Evolutionary conservation across 2,329 filamentous ascomycete species (phyloP), one percentile per base, ranked within the genome.

Genomic region (Fusarium udum): DNA sequence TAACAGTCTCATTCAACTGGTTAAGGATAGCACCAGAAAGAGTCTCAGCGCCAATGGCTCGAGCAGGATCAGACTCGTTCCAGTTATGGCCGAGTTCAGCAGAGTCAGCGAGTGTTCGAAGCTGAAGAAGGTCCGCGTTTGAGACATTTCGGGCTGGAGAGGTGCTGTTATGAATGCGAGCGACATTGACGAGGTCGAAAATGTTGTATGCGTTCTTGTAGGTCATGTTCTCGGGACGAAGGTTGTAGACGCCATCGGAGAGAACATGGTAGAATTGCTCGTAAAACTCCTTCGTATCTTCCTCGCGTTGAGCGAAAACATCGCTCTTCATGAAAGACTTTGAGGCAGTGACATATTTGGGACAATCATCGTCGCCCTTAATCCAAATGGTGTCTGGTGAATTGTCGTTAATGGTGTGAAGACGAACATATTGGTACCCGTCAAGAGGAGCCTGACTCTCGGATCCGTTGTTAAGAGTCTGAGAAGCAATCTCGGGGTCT

Each of bases 361-460:
- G 80, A 48, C 80, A 82, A n/a, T 69, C 71, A 4, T 81, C 80
- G 15, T 82, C 80, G 13, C 80, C 80, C 70, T 82, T 82, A 74
- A 82, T 81, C 80, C 81, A 82, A 53, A 82, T 80, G 16, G 78
- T 80, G 51, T 81, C 79, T 13, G 79, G 80, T 14, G 80, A 80
- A 40, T 81, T 77, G 31, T 77, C 74, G 59, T 75, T 78, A 53
- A 79, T 68, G 45, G 78, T 77, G 18, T 80, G 77, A 15, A 82
- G 71, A 6, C 78, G 65, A 22, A 82, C 80, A 34, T 82, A 82
- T 61, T 82, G 81, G 63, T 82, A 82, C 6, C 81, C 80, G 20
- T 78, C 76, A 15, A 81, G 75, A 14, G 80, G 79, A 4, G 75
- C 76, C 4, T 71, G 71, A 22, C 77, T 77, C 37, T 78, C 71